phyloP scores from a whole-genome alignment of 768 basidiomycete genomes.

The Kockovaella imperatae region DNA sequence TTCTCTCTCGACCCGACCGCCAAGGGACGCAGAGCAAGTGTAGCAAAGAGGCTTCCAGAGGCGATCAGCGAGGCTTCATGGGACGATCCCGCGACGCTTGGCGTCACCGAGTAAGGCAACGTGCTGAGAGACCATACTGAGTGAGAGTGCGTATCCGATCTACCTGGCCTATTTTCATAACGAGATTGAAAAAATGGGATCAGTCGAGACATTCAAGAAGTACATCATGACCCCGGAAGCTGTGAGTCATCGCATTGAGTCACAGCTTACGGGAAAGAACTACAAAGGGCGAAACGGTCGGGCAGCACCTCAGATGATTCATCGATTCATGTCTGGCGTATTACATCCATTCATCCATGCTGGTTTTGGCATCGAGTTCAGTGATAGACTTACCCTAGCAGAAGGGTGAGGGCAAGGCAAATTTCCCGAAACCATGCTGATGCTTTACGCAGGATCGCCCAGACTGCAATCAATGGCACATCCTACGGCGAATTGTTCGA shows the following conservation, averaged over 20 bases:
- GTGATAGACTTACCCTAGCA: constrained; percentile 27
- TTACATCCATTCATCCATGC: constrained; percentile 34
- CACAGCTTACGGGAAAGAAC: constrained; percentile 1
- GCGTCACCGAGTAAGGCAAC: constrained; percentile 18
- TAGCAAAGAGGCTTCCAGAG: constrained; percentile 10
- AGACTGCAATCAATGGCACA: neutral
- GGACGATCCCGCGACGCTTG: constrained; percentile 20
- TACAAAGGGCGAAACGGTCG: constrained; percentile 2
- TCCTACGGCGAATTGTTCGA: constrained; percentile 4
- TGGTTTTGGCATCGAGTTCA: constrained; percentile 35
- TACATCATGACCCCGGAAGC: constrained; percentile 31
- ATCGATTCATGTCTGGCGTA: constrained; percentile 22
- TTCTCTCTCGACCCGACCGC: constrained; percentile 16
- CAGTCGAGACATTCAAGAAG: constrained; percentile 17
- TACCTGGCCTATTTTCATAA: constrained; percentile 33
- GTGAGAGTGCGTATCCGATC: constrained; percentile 18
- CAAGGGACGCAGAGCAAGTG: constrained; percentile 2
- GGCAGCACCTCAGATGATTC: constrained; percentile 21
- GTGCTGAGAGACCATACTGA: neutral
- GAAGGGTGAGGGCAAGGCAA: constrained; percentile 24
- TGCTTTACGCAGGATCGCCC: neutral
- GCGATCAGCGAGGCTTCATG: constrained; percentile 23
- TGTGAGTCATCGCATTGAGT: constrained; percentile 5
- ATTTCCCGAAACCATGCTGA: constrained; percentile 1
- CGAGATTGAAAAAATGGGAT: constrained; percentile 20